These are phyloP conservation scores for Polyplosphaeria fusca DNA, from an alignment of 495 filamentous ascomycete genomes.

Conservation along the genomic window DNA sequence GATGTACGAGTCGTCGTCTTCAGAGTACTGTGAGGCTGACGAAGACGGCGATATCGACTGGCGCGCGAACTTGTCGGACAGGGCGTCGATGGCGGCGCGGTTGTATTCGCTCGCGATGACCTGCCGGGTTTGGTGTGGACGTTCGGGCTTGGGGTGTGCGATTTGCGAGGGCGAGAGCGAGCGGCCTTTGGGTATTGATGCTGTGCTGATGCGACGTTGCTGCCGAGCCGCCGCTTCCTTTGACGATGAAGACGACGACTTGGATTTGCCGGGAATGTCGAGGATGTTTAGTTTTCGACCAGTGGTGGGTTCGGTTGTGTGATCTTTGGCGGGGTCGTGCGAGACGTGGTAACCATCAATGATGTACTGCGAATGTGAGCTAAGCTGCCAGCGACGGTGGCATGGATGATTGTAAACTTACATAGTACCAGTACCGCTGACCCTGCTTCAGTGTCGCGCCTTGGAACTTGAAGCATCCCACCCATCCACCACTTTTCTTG, in stretches of 20 bases:
- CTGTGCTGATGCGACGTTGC: slow-evolving; percentile 45
- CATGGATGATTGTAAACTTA: too few relatives aligned
- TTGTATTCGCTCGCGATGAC: slow-evolving; percentile 75
- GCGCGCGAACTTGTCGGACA: slow-evolving; percentile 68
- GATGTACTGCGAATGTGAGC: slow-evolving; percentile 82
- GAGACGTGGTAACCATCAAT: slow-evolving; percentile 99
- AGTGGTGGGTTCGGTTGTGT: slow-evolving; percentile 92
- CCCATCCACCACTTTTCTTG: slow-evolving; percentile 81
- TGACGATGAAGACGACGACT: slow-evolving; percentile 34
- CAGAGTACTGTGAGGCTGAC: slow-evolving; percentile 34
- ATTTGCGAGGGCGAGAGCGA: slow-evolving; percentile 85
- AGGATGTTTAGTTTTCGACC: slow-evolving; percentile 87
- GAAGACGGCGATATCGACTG: slow-evolving; percentile 57
- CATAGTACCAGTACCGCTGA: slow-evolving; percentile 99
- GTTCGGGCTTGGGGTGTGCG: slow-evolving; percentile 81
- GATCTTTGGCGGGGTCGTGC: slow-evolving; percentile 87
- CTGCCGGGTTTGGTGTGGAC: slow-evolving; percentile 77
- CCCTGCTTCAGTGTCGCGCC: slow-evolving; percentile 76
- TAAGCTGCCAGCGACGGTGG: slow-evolving; percentile 17
- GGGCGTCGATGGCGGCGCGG: slow-evolving; percentile 60
- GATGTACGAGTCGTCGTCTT: slow-evolving; percentile 63
- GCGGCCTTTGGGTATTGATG: slow-evolving; percentile 78
- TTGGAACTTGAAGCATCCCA: slow-evolving; percentile 95
- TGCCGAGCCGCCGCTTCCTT: slow-evolving; percentile 36
- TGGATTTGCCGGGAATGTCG: slow-evolving; percentile 57